A percentile compares a stretch with the other conserved stretches of the same genome.
These are phyloP conservation scores for Sarocladiaceae sp. DNA, from an alignment of 2,329 filamentous ascomycete species.

Conservation along the genomic window DNA sequence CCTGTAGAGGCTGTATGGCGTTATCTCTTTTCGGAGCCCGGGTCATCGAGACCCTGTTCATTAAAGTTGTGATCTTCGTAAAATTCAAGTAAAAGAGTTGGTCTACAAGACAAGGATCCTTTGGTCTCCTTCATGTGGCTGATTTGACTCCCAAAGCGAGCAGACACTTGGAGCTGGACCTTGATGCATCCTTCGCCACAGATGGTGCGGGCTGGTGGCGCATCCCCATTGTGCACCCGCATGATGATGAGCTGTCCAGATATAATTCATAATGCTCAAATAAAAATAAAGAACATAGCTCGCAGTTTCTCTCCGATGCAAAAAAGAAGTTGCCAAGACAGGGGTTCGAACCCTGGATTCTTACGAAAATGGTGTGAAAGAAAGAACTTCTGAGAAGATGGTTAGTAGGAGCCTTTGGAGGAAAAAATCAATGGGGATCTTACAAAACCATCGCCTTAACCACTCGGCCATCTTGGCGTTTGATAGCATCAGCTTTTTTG, in stretches of 20 bases:
- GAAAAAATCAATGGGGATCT: slow-evolving; percentile 7
- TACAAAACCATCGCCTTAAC: slow-evolving; percentile 21
- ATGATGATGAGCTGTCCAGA: no score
- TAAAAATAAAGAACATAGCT: no score
- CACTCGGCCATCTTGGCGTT: slow-evolving; percentile 21
- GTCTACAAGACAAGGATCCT: no score
- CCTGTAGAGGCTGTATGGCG: background rate
- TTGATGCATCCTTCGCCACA: no score
- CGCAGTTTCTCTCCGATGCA: background rate
- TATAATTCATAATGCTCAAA: no score
- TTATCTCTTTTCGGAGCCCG: background rate
- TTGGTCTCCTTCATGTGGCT: no score
- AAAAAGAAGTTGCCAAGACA: slow-evolving; percentile 17
- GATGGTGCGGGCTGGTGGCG: no score
- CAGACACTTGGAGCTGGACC: no score
- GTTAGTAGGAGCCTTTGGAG: background rate
- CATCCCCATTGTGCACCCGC: no score
- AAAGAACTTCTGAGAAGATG: background rate
- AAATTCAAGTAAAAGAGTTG: no score
- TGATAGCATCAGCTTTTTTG: background rate
- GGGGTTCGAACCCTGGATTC: slow-evolving; percentile 22
- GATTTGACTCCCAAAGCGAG: no score
- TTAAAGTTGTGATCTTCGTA: no score
- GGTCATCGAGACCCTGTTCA: background rate
- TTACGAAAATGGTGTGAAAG: slow-evolving; percentile 19